Evolutionary conservation across 495 filamentous ascomycete species (phyloP).

Genomic region (Daldinia caldariorum): DNA sequence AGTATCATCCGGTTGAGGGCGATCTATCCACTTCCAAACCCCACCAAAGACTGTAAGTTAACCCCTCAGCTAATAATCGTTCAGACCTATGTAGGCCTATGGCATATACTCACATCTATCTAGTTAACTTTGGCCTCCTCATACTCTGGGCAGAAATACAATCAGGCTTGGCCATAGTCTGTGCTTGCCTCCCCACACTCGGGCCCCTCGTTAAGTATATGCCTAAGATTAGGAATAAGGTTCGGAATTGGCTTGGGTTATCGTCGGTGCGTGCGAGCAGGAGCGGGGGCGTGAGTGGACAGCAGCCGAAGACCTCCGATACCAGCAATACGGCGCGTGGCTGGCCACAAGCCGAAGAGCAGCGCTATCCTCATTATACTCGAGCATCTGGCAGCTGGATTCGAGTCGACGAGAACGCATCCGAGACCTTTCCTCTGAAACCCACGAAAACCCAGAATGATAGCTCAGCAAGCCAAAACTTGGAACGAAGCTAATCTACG

Average conservation of each 20-base stretch:
- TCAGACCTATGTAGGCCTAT: background rate
- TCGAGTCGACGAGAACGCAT: background rate
- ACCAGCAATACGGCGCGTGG: background rate
- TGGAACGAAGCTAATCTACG: background rate
- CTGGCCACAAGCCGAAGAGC: background rate
- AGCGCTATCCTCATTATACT: background rate
- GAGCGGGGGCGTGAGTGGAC: background rate
- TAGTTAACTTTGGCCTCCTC: background rate
- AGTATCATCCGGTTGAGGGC: background rate
- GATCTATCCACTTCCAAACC: conserved; percentile 1
- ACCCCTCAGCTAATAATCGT: background rate
- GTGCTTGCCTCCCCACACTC: conserved; percentile 1
- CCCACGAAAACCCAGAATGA: background rate
- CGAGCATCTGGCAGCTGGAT: background rate
- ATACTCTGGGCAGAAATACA: background rate
- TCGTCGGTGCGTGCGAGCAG: background rate
- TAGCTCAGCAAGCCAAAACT: background rate
- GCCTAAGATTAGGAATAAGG: background rate
- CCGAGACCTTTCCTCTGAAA: background rate
- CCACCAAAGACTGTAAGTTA: background rate
- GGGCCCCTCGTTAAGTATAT: background rate
- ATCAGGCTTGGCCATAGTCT: background rate
- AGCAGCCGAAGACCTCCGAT: background rate
- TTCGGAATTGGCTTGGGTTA: background rate
- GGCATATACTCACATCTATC: background rate